Base-by-base conservation (phyloP, 352 stramenopile species). In the Globisporangium spinosum region DNA sequence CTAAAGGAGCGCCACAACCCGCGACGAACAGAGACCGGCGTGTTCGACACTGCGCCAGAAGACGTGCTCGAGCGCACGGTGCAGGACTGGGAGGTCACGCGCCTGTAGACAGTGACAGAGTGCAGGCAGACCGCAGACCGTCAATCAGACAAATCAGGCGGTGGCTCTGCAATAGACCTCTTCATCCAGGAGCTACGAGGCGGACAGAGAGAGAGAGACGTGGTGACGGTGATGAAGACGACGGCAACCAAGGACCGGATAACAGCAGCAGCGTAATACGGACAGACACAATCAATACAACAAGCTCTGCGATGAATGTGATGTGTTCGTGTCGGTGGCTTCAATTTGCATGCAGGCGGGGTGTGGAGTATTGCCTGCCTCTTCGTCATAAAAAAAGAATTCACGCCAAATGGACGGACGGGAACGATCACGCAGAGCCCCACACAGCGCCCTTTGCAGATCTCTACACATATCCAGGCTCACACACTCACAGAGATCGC, bases 1-100 rank as follows among this genome's bases (percentile, higher is more conserved):
- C 83, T 97, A 51, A 97, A 92, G 73, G 83, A 96, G 68, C 85
- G 91, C 45, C 79, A 95, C 71, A 90, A 81, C 68, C 87, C 89
- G 51, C 70, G 92, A 80, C 73, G 83, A 84, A 89, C 79, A 90
- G 86, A 93, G 75, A 94, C 84, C 32, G 86, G 86, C 62, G 81
- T 82, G 43, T 91, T 93, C 68, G 86, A 94, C 69, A 94, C 86
- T 65, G 65, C 79, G 57, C 86, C 86, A 22, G 82, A 94, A 68
- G 84, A 94, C 58, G 86, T 89, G 67, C 76, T 94, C 61, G 83
- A 94, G 67, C 80, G 82, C 71, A 94, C 86, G 29, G 86, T 94
- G 45, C 63, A 88, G 67, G 80, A 90, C 72, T 90, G 81, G 81
- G 86, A 94, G 58, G 53, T 92, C 65, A 91, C 77, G 55, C 85